Evolutionary conservation across 169 alveolate species (phyloP).

Genomic region (Babesia ovis): DNA sequence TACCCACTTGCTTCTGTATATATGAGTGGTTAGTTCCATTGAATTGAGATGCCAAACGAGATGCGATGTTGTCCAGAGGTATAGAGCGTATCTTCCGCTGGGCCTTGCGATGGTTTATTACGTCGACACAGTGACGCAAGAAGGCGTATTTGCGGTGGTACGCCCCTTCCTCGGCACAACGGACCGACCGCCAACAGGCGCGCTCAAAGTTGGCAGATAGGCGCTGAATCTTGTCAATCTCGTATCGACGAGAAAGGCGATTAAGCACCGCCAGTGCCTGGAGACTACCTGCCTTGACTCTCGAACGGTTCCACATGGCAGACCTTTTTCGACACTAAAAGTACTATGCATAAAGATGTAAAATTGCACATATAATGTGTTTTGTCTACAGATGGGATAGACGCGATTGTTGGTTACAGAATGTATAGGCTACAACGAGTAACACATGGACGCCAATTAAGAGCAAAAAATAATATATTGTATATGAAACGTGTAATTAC

Average conservation of each 20-base stretch:
- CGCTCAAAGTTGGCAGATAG: conserved; percentile 60
- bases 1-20: background rate
- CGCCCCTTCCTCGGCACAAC: conserved; percentile 59
- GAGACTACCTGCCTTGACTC: conserved; percentile 21
- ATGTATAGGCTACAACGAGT: no score
- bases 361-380: no score
- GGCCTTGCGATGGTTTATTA: conserved; percentile 21
- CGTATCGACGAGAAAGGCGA: conserved; percentile 36
- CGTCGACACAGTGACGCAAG: conserved; percentile 51
- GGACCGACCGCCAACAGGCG: conserved; percentile 63
- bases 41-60: background rate
- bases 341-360: no score
- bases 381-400: no score
- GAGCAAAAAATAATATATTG: no score
- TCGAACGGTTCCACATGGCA: conserved; percentile 58
- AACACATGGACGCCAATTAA: no score
- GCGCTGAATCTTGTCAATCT: conserved; percentile 60
- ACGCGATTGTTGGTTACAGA: no score
- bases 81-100: background rate
- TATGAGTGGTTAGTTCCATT: background rate
- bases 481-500: no score
- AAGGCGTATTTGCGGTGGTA: conserved; percentile 49
- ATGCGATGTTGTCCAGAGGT: background rate
- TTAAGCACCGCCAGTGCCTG: conserved; percentile 33
- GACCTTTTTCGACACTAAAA: no score